Evolutionary conservation across 345 rosid species (phyloP), one percentile per base, ranked within the genome.

Genomic region (Eucalyptus caleyi): DNA sequence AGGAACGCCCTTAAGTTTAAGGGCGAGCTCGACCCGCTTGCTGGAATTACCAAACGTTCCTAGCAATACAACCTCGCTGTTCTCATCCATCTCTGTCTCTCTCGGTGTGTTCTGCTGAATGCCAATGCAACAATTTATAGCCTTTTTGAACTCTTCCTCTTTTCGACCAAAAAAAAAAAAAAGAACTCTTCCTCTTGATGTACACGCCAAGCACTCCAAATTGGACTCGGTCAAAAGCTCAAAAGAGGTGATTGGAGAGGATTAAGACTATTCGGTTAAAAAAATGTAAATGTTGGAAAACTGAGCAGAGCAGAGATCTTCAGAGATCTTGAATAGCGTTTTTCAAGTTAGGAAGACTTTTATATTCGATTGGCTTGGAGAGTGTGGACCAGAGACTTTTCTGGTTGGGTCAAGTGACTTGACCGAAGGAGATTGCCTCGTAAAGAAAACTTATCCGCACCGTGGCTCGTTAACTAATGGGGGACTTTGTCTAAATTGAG

Each of bases 21-120:
- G 89, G 88, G 94, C 92, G 27, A 92, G 24, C 86, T 90, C 89
- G 16, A 89, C 92, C 50, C 91, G 89, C 13, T 16, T 87, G 53
- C 85, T 19, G 87, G 87, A 34, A 62, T 87, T 82, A 5, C 53
- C 62, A 89, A 91, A 89, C 12, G 37, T 87, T 37, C 92, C 91
- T 18, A 89, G 54, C 34, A 88, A 27, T 30, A 82, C 89, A 8
- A 88, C 92, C 69, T 89, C 88, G 21, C 51, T 56, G 18, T 12
- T 47, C 65, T 49, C 47, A 45, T 47, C 53, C 81, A 59, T 53
- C 80, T 67, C 80, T 47, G 2, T 62, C 34, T 62, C 72, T 30
- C 72, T 14, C 72, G 19, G 37, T 4, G 6, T 32, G 24, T 67
- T 67, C 37, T 67, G 42, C 13, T 2, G 18, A 34, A 9, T 18